These are phyloP conservation scores for Rhodosporidiobolus sp. DNA, from an alignment of 768 basidiomycete species.

Conservation along the genomic window DNA sequence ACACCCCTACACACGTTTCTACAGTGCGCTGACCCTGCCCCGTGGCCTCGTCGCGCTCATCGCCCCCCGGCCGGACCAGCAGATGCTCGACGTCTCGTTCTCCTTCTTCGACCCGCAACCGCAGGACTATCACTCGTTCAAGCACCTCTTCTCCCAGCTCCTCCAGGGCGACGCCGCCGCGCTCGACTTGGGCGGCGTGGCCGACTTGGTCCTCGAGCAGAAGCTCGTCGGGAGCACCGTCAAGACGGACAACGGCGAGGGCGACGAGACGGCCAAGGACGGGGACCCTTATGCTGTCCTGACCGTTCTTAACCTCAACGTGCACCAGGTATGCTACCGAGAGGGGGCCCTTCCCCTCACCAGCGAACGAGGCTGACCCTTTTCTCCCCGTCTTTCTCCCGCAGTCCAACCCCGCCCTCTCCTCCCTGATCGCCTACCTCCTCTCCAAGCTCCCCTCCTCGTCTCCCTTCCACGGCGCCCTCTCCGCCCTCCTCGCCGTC, in stretches of 20 bases:
- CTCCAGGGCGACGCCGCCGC: slow-evolving; percentile 76
- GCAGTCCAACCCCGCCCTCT: slow-evolving; percentile 71
- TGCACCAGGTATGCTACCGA: slow-evolving; percentile 1
- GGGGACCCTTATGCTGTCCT: slow-evolving; percentile 88
- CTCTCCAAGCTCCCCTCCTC: slow-evolving; percentile 60
- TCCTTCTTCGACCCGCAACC: slow-evolving; percentile 89
- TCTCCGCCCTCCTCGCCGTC: slow-evolving; percentile 49
- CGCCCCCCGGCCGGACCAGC: no score
- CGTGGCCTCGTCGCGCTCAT: no score
- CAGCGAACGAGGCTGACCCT: background rate
- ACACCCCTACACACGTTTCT: no score
- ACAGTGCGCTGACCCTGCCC: background rate
- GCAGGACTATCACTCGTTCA: slow-evolving; percentile 76
- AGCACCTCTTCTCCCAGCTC: slow-evolving; percentile 53
- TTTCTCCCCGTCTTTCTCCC: background rate
- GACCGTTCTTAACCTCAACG: slow-evolving; percentile 70
- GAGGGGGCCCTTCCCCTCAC: background rate
- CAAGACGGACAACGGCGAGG: slow-evolving; percentile 80
- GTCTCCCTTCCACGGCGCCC: slow-evolving; percentile 57
- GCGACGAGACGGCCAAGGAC: slow-evolving; percentile 16
- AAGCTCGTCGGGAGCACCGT: slow-evolving; percentile 79
- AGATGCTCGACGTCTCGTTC: slow-evolving; percentile 78
- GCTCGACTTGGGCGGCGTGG: slow-evolving; percentile 68
- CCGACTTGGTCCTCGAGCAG: slow-evolving; percentile 73
- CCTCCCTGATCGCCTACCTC: slow-evolving; percentile 67